Conservation (phyloP, 805 yeast genomes). For the Lachancea sp. region DNA sequence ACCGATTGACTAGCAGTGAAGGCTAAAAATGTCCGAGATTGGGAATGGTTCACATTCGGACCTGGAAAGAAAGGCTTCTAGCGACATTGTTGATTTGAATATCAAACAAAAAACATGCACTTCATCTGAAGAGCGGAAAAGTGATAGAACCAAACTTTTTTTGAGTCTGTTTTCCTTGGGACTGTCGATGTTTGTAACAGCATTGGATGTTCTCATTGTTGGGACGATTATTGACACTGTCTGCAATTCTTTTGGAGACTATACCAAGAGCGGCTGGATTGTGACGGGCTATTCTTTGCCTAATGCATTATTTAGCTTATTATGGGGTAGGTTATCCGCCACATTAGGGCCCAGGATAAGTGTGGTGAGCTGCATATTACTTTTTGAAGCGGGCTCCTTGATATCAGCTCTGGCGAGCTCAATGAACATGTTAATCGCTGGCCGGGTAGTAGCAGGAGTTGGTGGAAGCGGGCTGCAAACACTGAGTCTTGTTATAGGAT, state of each 20-base stretch:
- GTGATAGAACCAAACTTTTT: not conserved
- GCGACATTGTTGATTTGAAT: no score
- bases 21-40: no score
- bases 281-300: conserved; percentile 49
- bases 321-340: conserved; percentile 52
- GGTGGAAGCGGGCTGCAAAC: conserved; percentile 68
- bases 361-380: conserved; percentile 39
- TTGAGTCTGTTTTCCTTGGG: conserved; percentile 17
- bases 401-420: conserved; percentile 48
- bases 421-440: conserved; percentile 61
- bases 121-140: not conserved
- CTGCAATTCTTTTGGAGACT: conserved; percentile 43
- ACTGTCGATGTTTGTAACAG: conserved; percentile 31
- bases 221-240: conserved; percentile 45
- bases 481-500: conserved; percentile 47
- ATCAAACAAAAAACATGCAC: no score
- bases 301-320: conserved; percentile 45
- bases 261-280: conserved; percentile 53
- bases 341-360: conserved; percentile 51
- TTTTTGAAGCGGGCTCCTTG: conserved; percentile 59
- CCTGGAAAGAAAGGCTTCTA: no score
- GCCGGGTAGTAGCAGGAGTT: conserved; percentile 62
- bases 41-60: no score
- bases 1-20: no score
- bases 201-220: conserved; percentile 54